Conservation (phyloP, 2,329 filamentous ascomycete species). For the Colletotrichum spinosum region DNA sequence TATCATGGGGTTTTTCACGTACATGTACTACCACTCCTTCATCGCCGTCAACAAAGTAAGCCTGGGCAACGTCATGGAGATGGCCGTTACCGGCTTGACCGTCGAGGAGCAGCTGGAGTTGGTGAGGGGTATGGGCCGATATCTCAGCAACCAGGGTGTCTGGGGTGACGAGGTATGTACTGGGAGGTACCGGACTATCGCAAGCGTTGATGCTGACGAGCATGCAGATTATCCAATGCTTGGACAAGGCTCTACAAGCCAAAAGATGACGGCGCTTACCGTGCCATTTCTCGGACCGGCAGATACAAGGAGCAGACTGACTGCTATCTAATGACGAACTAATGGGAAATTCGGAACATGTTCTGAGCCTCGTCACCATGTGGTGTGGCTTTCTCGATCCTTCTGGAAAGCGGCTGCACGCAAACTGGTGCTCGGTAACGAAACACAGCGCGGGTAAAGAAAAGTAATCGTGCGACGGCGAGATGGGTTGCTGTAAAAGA, state of each 20-base stretch:
- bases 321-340: constrained; percentile 36
- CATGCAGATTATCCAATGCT: constrained; percentile 47
- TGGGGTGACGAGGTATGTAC: constrained; percentile 55
- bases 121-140: constrained; percentile 72
- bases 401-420: constrained; percentile 8
- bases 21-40: constrained; percentile 98
- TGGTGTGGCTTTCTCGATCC: constrained; percentile 7
- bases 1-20: constrained; percentile 99
- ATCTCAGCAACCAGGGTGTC: constrained; percentile 73
- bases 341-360: constrained; percentile 32
- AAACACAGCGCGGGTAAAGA: constrained; percentile 28
- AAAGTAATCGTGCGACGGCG: constrained; percentile 32
- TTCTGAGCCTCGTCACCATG: constrained; percentile 13
- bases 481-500: constrained; percentile 30
- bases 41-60: constrained; percentile 89
- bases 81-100: constrained; percentile 88
- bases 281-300: background rate
- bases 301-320: constrained; percentile 13
- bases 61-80: constrained; percentile 89
- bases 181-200: constrained; percentile 46
- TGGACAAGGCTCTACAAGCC: constrained; percentile 47
- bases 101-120: constrained; percentile 91
- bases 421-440: background rate
- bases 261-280: constrained; percentile 37
- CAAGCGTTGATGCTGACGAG: constrained; percentile 6